Evolutionary conservation across 371 early-diverging fungal genomes (phyloP).

Genomic region (Actinomortierella ambigua): DNA sequence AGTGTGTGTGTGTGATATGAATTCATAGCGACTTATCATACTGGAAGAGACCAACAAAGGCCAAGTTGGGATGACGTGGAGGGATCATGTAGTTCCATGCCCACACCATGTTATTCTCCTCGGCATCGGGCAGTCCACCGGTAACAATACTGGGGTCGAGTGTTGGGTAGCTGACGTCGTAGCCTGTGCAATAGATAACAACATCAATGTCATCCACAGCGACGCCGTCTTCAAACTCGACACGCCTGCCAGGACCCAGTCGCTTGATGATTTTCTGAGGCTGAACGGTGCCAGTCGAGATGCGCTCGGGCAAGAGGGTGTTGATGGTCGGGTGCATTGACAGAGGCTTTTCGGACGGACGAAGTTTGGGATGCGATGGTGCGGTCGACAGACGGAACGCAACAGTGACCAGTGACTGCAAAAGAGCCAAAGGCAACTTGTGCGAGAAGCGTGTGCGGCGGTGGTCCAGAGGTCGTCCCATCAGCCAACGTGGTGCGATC

Average conservation of each 20-base stretch:
- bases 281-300: constrained; percentile 52
- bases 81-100: constrained; percentile 51
- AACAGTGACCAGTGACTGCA: constrained; percentile 2
- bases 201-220: constrained; percentile 56
- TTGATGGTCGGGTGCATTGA: constrained; percentile 52
- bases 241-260: constrained; percentile 38
- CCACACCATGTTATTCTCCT: constrained; percentile 47
- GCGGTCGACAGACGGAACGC: constrained; percentile 7
- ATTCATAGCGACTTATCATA: background rate
- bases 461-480: constrained; percentile 55
- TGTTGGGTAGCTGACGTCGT: constrained; percentile 53
- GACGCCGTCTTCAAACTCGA: constrained; percentile 67
- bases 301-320: constrained; percentile 49
- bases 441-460: constrained; percentile 33
- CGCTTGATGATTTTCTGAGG: constrained; percentile 46
- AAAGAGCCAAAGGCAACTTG: constrained; percentile 26
- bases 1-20: no score
- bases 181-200: constrained; percentile 73
- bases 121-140: constrained; percentile 38
- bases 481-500: constrained; percentile 35
- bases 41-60: constrained; percentile 56
- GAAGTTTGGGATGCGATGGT: constrained; percentile 34
- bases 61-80: constrained; percentile 49
- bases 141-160: constrained; percentile 51
- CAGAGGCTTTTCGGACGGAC: constrained; percentile 34